These are phyloP conservation scores for Heritiera fomes DNA, from an alignment of 345 rosid genomes.

Conservation along the genomic window DNA sequence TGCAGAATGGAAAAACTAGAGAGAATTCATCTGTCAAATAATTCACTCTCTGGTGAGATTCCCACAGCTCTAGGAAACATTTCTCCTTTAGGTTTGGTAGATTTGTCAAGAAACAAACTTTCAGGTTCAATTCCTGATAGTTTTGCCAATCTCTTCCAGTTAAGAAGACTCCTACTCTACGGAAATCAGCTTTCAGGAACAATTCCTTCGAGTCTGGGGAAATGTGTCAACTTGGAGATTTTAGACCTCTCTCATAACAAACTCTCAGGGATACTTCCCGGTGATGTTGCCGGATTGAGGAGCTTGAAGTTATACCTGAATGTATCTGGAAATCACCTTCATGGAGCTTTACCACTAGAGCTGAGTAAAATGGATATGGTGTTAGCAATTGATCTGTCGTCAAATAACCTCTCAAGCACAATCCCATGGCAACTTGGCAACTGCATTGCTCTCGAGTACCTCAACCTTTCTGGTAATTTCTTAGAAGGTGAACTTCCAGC, in stretches of 20 bases:
- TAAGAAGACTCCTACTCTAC: conserved; percentile 61
- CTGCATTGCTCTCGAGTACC: conserved; percentile 85
- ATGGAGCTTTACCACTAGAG: conserved; percentile 70
- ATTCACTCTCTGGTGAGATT: conserved; percentile 68
- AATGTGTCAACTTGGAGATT: conserved; percentile 76
- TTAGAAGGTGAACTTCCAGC: conserved; percentile 62
- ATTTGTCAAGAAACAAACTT: conserved; percentile 77
- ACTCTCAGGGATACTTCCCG: conserved; percentile 66
- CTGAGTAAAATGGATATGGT: conserved; percentile 98
- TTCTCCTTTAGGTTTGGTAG: conserved; percentile 78
- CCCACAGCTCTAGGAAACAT: conserved; percentile 70
- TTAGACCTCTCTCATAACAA: conserved; percentile 78
- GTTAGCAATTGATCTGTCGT: conserved; percentile 79
- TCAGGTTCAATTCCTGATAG: conserved; percentile 79
- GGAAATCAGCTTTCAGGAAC: conserved; percentile 72
- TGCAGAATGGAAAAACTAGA: conserved; percentile 69
- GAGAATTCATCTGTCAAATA: conserved; percentile 75
- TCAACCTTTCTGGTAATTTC: conserved; percentile 67
- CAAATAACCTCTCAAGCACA: conserved; percentile 63
- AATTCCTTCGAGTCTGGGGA: conserved; percentile 67
- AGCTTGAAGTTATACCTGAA: conserved; percentile 87
- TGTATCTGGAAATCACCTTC: conserved; percentile 71
- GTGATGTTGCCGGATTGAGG: conserved; percentile 61
- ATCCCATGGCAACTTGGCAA: conserved; percentile 76
- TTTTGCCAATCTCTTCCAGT: conserved; percentile 71